Evolutionary conservation across 805 yeast genomes (phyloP), one percentile per base, ranked within the genome.

Genomic region (Nakazawaea wickerhamii): DNA sequence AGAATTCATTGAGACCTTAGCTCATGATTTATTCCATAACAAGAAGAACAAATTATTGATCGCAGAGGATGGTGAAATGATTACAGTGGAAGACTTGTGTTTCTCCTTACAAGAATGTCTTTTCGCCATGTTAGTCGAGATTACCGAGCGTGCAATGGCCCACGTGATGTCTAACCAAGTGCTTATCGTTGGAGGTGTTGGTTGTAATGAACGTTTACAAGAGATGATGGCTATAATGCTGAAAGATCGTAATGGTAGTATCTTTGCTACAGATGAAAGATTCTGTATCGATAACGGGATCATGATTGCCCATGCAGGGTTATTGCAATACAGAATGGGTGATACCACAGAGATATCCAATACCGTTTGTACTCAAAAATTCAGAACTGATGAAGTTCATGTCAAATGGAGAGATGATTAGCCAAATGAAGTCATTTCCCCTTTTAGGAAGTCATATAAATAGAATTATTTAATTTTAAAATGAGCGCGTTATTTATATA

Each of bases 291-390:
- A 93, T 59, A 93, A 93, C 56, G 99, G 99, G 9, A 93, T 91
- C 30, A 93, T 93, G 99, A 93, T 93, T 54, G 99, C 99, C 0
- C 99, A 93, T 55, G 98, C 99, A 0, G 99, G 99, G 0, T 65
- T 93, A 37, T 60, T 93, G 46, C 86, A 84, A 40, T 89, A 79
- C 56, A 70, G 98, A 52, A 84, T 81, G 72, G 96, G 97, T 1
- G 79, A 77, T 43, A 76, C 77, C 2, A 72, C 65, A 20, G 71
- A 68, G 5, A 53, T 91, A 38, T 58, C 66, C 21, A 77, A 85
- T 44, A 84, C 96, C 1, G 90, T 86, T 2, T 93, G 96, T 52
- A 84, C 96, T 0, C 99, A 93, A 61, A 73, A 93, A 57, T 93
- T 88, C 63, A 70, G 99, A 57, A 91, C 99, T 0, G 98, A 91